Evolutionary conservation across 371 early-diverging fungal species (phyloP).

Genomic region (Circinella minor): DNA sequence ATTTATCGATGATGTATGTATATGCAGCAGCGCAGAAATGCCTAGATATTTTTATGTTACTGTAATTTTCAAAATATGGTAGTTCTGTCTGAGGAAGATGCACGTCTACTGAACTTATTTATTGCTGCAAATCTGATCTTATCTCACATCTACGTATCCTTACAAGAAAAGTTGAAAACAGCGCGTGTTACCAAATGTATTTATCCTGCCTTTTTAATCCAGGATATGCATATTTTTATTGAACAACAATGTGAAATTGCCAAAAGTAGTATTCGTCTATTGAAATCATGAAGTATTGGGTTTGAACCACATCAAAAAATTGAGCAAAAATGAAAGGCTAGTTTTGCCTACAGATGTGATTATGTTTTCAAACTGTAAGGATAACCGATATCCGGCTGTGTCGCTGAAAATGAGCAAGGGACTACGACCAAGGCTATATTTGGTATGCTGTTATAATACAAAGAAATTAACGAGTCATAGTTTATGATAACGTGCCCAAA

Average conservation of each 20-base stretch:
- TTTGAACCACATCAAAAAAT: constrained; percentile 36
- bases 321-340: constrained; percentile 53
- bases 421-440: not conserved
- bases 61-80: not conserved
- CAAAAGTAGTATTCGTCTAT: constrained; percentile 41
- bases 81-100: too few species aligned
- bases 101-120: too few species aligned
- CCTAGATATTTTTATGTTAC: too few species aligned
- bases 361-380: constrained; percentile 91
- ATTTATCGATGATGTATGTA: constrained; percentile 81
- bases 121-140: too few species aligned
- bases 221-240: too few species aligned
- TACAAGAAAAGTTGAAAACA: too few species aligned
- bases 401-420: constrained; percentile 29
- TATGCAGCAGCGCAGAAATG: too few species aligned
- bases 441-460: not conserved
- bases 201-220: too few species aligned
- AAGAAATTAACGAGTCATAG: too few species aligned
- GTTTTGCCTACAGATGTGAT: constrained; percentile 78
- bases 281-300: constrained; percentile 51
- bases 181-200: too few species aligned
- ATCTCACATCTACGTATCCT: too few species aligned
- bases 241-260: constrained; percentile 26
- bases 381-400: constrained; percentile 89
- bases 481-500: too few species aligned